These are phyloP conservation scores for Phytophthora podocarpi DNA, from an alignment of 352 stramenopile species.

Conservation along the genomic window DNA sequence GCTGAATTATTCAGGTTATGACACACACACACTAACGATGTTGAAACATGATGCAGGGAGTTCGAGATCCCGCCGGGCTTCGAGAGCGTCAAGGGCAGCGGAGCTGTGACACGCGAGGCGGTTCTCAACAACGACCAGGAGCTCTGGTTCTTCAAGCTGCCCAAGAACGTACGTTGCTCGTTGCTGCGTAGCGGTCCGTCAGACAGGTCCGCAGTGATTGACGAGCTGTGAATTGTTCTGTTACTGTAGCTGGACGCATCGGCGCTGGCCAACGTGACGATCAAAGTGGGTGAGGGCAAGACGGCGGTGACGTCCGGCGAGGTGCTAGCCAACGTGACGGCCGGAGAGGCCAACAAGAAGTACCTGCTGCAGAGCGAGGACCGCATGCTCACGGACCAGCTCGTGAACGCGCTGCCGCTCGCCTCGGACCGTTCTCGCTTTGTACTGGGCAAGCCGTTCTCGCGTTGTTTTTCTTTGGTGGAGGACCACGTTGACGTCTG, in stretches of 20 bases:
- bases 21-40: constrained; percentile 14
- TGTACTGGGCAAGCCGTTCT: constrained; percentile 74
- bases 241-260: constrained; percentile 66
- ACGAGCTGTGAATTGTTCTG: constrained; percentile 6
- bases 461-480: constrained; percentile 75
- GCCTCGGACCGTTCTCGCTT: constrained; percentile 64
- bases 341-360: constrained; percentile 42
- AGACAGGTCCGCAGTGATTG: constrained; percentile 2
- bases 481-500: constrained; percentile 40
- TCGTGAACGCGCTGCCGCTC: constrained; percentile 77
- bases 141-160: constrained; percentile 88
- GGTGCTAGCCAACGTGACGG: constrained; percentile 48
- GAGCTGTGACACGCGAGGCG: constrained; percentile 58
- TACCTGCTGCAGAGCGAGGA: constrained; percentile 70
- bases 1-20: constrained; percentile 3
- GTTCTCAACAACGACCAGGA: constrained; percentile 77
- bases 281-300: constrained; percentile 57
- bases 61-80: constrained; percentile 84
- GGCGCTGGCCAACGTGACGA: constrained; percentile 66
- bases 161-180: constrained; percentile 66
- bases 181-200: not conserved
- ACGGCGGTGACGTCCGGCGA: constrained; percentile 29
- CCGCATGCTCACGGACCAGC: constrained; percentile 65
- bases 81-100: constrained; percentile 64
- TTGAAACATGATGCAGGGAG: constrained; percentile 44